phyloP scores from a whole-genome alignment of 2,329 filamentous ascomycete species.

The Didymella sp. region DNA sequence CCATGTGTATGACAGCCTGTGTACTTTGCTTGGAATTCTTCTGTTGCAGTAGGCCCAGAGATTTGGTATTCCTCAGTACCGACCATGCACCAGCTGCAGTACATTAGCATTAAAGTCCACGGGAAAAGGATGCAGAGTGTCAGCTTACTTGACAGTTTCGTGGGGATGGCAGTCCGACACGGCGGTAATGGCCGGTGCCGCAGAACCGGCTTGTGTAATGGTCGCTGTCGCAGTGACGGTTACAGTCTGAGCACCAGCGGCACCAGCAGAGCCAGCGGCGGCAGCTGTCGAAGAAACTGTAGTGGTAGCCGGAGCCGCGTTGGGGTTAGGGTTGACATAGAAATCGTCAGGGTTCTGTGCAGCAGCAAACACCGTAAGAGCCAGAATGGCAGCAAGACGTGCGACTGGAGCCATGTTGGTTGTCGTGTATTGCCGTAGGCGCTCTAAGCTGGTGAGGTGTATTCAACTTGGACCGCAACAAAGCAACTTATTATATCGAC shows the following conservation, averaged over 20 bases:
- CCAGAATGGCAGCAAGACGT: constrained; percentile 3
- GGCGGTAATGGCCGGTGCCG: constrained; percentile 50
- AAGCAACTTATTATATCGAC: constrained; percentile 30
- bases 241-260: constrained; percentile 23
- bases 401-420: constrained; percentile 24
- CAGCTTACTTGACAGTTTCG: constrained; percentile 52
- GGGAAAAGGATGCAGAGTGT: not conserved
- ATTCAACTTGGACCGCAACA: constrained; percentile 10
- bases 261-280: not conserved
- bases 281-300: constrained; percentile 7
- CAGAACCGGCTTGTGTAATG: constrained; percentile 19
- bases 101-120: constrained; percentile 18
- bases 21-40: constrained; percentile 65
- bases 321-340: not conserved
- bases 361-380: constrained; percentile 8
- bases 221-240: constrained; percentile 15
- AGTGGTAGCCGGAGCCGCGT: not conserved
- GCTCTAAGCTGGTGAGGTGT: constrained; percentile 8
- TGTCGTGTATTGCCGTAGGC: not conserved
- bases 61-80: constrained; percentile 54
- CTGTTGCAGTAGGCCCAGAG: constrained; percentile 62
- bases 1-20: constrained; percentile 71
- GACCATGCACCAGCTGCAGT: constrained; percentile 53
- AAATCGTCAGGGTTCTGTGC: constrained; percentile 21
- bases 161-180: constrained; percentile 63